Evolutionary conservation across 495 filamentous ascomycete genomes (phyloP).

Genomic region (Jackrogersella multiformis): DNA sequence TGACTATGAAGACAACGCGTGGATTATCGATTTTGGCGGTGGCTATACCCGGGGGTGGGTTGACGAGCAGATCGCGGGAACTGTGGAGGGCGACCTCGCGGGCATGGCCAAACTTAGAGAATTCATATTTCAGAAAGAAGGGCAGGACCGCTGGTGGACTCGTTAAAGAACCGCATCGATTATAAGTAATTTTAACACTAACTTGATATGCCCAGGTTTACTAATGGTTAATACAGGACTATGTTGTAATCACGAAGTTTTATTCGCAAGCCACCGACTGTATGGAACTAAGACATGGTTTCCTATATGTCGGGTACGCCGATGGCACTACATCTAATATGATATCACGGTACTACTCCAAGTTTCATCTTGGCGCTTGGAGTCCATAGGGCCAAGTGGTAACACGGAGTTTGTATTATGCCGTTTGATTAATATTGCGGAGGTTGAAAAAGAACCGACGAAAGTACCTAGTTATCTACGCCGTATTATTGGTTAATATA

Average conservation of each 20-base stretch:
- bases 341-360: neutral
- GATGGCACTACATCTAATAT: neutral
- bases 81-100: neutral
- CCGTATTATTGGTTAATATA: slow-evolving; percentile 1
- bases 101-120: too few relatives aligned
- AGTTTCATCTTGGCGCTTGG: neutral
- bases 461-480: neutral
- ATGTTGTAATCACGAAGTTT: too few relatives aligned
- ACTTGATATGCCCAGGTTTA: neutral
- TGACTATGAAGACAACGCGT: neutral
- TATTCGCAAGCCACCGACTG: too few relatives aligned
- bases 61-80: neutral
- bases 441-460: slow-evolving; percentile 14
- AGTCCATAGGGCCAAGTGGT: slow-evolving; percentile 15
- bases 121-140: too few relatives aligned
- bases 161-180: too few relatives aligned
- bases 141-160: too few relatives aligned
- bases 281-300: too few relatives aligned
- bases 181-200: too few relatives aligned
- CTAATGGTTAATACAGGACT: too few relatives aligned
- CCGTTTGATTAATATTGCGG: slow-evolving; percentile 8
- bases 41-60: neutral
- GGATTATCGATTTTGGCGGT: neutral
- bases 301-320: neutral
- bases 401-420: neutral